Evolutionary conservation across 371 early-diverging fungal species (phyloP).

Genomic region (Actinomortierella ambigua): DNA sequence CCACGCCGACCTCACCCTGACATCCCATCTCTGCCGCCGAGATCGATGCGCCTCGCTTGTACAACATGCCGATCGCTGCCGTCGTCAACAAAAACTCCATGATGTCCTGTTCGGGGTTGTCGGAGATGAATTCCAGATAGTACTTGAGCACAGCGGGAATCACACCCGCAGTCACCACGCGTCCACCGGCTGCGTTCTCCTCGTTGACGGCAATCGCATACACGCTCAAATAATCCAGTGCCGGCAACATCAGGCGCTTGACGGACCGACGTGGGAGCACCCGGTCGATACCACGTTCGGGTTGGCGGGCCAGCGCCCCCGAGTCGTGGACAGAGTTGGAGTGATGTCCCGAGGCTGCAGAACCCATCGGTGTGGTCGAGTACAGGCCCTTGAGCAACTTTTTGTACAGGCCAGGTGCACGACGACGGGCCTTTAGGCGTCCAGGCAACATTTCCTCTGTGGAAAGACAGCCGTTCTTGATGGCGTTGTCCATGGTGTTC

Average conservation of each 20-base stretch:
- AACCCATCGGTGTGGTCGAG: constrained; percentile 25
- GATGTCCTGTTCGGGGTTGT: constrained; percentile 85
- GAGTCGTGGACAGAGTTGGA: constrained; percentile 28
- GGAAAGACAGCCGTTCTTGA: constrained; percentile 72
- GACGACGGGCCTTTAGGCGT: constrained; percentile 79
- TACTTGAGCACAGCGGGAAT: constrained; percentile 96
- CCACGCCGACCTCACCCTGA: constrained; percentile 87
- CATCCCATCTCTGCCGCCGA: constrained; percentile 97
- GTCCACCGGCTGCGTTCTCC: constrained; percentile 95
- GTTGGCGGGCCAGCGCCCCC: constrained; percentile 34
- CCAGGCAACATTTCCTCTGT: constrained; percentile 78
- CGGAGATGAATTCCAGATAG: constrained; percentile 92
- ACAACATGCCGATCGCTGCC: constrained; percentile 95
- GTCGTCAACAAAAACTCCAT: constrained; percentile 93
- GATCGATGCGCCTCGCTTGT: constrained; percentile 93
- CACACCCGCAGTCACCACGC: constrained; percentile 93
- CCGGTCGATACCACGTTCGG: constrained; percentile 40
- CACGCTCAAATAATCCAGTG: constrained; percentile 92
- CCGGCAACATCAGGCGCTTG: constrained; percentile 61
- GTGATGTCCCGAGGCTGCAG: constrained; percentile 10
- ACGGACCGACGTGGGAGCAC: constrained; percentile 49
- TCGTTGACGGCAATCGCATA: constrained; percentile 98
- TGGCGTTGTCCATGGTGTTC: constrained; percentile 94
- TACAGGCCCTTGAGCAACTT: constrained; percentile 85
- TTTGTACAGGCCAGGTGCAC: constrained; percentile 88